phyloP scores from a whole-genome alignment of 768 basidiomycete genomes.

The Pleurotus tuoliensis region DNA sequence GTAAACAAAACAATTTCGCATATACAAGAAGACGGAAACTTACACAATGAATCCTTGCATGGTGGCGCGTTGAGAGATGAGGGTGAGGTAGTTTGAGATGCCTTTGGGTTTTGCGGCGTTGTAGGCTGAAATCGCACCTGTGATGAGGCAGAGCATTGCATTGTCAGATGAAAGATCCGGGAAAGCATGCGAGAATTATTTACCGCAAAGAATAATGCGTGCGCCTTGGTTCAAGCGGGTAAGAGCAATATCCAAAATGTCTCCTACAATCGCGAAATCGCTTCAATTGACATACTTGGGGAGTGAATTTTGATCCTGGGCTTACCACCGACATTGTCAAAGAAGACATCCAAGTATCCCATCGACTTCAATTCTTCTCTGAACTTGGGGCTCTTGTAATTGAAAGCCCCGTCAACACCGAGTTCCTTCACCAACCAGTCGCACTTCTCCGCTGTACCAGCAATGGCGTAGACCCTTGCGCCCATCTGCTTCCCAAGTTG shows the following conservation, averaged over 20 bases:
- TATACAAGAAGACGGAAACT: conserved; percentile 16
- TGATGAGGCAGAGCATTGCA: background rate
- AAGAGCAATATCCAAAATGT: conserved; percentile 77
- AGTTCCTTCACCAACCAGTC: conserved; percentile 81
- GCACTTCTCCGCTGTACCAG: conserved; percentile 82
- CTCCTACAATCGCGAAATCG: conserved; percentile 39
- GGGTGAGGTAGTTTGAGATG: conserved; percentile 57
- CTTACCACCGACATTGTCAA: conserved; percentile 74
- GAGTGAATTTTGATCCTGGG: background rate
- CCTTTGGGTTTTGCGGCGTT: conserved; percentile 55
- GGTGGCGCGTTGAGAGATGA: conserved; percentile 75
- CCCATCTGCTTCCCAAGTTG: conserved; percentile 79
- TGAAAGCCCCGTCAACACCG: conserved; percentile 77
- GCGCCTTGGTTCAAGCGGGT: conserved; percentile 73
- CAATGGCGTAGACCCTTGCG: conserved; percentile 84
- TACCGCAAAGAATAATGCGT: conserved; percentile 79
- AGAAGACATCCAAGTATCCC: conserved; percentile 80
- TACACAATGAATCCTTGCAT: conserved; percentile 85
- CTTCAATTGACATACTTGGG: background rate
- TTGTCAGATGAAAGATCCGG: background rate
- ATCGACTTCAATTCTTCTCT: conserved; percentile 67
- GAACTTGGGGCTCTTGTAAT: conserved; percentile 83
- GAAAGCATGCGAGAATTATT: background rate
- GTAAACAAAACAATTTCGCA: background rate
- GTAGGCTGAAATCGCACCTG: conserved; percentile 84